Evolutionary conservation across 2,329 filamentous ascomycete genomes (phyloP).

Genomic region (Ascochyta fabae): DNA sequence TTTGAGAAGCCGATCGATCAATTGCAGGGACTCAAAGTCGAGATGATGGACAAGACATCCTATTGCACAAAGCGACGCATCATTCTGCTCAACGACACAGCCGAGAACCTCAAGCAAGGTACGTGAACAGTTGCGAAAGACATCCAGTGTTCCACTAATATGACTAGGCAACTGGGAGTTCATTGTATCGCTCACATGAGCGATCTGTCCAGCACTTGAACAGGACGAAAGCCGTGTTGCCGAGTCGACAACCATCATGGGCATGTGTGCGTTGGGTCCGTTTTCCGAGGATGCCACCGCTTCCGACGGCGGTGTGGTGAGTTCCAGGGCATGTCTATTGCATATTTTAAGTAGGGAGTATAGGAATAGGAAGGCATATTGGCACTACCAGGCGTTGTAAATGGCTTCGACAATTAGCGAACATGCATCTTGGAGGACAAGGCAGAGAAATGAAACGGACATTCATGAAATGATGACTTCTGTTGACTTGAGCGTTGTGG

Average conservation of each 20-base stretch:
- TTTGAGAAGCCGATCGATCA: conserved; percentile 96
- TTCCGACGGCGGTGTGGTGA: neutral
- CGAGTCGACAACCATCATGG: neutral
- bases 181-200: conserved; percentile 36
- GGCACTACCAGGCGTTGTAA: conserved; percentile 22
- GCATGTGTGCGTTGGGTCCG: neutral
- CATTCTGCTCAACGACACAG: conserved; percentile 89
- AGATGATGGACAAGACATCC: conserved; percentile 97
- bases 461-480: neutral
- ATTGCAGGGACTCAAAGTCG: conserved; percentile 84
- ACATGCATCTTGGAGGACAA: conserved; percentile 13
- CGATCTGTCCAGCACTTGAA: neutral
- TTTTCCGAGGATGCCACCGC: neutral
- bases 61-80: conserved; percentile 94
- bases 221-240: neutral
- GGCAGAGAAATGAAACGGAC: conserved; percentile 12
- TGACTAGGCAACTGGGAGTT: conserved; percentile 42
- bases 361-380: conserved; percentile 15
- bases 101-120: conserved; percentile 89
- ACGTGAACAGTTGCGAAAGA: conserved; percentile 45
- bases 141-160: conserved; percentile 13
- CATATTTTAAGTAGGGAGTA: conserved; percentile 19
- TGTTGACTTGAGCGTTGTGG: neutral
- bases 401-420: conserved; percentile 23
- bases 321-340: conserved; percentile 10